Percentiles rank a stretch among this genome's conserved stretches.
Evolutionary conservation across 345 rosid genomes (phyloP).

Genomic region (Lepidium didymum): DNA sequence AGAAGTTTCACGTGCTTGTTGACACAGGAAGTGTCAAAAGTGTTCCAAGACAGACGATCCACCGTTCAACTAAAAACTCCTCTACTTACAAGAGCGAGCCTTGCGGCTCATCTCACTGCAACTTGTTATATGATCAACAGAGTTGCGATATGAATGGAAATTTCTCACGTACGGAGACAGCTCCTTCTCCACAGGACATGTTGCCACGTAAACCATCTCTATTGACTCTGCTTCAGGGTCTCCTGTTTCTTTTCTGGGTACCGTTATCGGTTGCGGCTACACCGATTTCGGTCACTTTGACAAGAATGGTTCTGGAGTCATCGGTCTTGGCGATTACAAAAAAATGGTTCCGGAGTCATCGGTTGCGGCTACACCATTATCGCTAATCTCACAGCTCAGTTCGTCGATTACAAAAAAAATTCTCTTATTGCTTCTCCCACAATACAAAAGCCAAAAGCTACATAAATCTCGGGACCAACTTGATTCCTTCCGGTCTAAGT

Average conservation of each 20-base stretch:
- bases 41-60: constrained; percentile 42
- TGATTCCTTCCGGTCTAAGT: constrained; percentile 33
- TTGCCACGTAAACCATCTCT: constrained; percentile 40
- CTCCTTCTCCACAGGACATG: constrained; percentile 33
- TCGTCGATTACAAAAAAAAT: constrained; percentile 35
- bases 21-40: constrained; percentile 54
- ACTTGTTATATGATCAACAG: background rate
- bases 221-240: constrained; percentile 36
- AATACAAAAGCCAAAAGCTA: constrained; percentile 26
- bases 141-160: too few species aligned
- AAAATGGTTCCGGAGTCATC: constrained; percentile 40
- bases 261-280: constrained; percentile 48
- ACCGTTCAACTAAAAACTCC: constrained; percentile 39
- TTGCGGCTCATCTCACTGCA: constrained; percentile 38
- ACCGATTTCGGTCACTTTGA: constrained; percentile 35
- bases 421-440: constrained; percentile 62
- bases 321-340: constrained; percentile 62
- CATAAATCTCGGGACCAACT: constrained; percentile 43
- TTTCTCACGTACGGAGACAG: constrained; percentile 32
- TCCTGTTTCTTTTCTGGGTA: constrained; percentile 27
- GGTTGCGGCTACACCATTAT: constrained; percentile 57
- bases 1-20: constrained; percentile 33
- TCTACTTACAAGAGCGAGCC: constrained; percentile 27
- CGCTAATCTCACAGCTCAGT: constrained; percentile 46
- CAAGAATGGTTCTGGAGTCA: constrained; percentile 38